Evolutionary conservation across 1,284 basidiomycete genomes (phyloP).

Genomic region (Cryptococcus maquisensis): DNA sequence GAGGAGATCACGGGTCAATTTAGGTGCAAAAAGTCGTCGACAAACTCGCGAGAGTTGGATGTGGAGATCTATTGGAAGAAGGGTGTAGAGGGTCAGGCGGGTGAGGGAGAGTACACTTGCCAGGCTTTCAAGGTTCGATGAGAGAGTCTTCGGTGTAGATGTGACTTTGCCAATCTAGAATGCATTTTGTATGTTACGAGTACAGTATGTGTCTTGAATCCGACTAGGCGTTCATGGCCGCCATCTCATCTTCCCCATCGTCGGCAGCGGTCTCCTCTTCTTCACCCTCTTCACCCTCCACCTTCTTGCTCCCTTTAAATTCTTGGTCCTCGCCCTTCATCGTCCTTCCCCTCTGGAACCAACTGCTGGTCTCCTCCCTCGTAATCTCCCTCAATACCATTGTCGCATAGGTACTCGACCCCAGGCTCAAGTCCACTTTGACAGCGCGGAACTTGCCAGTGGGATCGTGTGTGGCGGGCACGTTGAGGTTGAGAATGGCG

Average conservation of each 20-base stretch:
- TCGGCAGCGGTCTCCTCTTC: not conserved
- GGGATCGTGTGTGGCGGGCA: conserved; percentile 54
- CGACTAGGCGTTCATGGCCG: not conserved
- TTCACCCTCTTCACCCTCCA: conserved; percentile 8
- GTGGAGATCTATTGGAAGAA: conserved; percentile 74
- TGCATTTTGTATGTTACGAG: no score
- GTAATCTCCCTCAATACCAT: conserved; percentile 93
- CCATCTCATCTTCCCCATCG: conserved; percentile 1
- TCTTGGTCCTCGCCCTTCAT: conserved; percentile 73
- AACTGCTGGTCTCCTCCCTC: conserved; percentile 84
- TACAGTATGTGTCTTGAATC: no score
- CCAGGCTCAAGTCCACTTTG: conserved; percentile 72
- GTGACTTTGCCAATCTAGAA: not conserved
- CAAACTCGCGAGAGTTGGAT: conserved; percentile 84
- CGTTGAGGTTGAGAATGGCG: conserved; percentile 70
- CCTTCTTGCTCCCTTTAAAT: conserved; percentile 23
- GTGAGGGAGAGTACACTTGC: conserved; percentile 21
- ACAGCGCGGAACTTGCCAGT: conserved; percentile 77
- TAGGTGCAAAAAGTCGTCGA: conserved; percentile 70
- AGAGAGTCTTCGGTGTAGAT: not conserved
- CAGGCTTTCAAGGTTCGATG: conserved; percentile 36
- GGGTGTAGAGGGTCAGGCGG: conserved; percentile 7
- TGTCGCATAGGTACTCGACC: conserved; percentile 86
- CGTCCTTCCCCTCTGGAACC: conserved; percentile 76
- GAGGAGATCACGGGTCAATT: conserved; percentile 74